Evolutionary conservation across 805 yeast species (phyloP).

Genomic region (Saturnispora gosingensis): DNA sequence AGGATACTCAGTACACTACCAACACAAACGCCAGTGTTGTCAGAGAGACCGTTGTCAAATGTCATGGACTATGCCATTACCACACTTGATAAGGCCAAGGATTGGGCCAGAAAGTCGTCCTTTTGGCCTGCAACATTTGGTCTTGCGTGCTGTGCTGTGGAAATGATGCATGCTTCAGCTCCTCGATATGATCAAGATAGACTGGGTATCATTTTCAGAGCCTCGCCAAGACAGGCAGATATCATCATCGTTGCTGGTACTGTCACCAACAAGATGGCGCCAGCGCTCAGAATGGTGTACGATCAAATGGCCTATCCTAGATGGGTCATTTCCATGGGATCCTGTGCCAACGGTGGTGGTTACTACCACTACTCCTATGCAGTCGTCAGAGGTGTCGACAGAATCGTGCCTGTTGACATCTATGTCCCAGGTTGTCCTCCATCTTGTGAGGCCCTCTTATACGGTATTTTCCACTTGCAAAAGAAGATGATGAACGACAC

Average conservation of each 20-base stretch:
- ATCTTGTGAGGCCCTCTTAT: slow-evolving; percentile 82
- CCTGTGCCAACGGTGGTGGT: slow-evolving; percentile 92
- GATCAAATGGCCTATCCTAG: slow-evolving; percentile 94
- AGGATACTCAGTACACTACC: slow-evolving; percentile 40
- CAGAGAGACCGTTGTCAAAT: slow-evolving; percentile 48
- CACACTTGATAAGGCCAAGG: slow-evolving; percentile 69
- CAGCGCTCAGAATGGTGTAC: slow-evolving; percentile 84
- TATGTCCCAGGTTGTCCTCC: slow-evolving; percentile 95
- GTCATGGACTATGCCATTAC: slow-evolving; percentile 77
- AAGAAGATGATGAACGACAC: slow-evolving; percentile 81
- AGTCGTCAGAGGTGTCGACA: slow-evolving; percentile 84
- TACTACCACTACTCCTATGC: slow-evolving; percentile 84
- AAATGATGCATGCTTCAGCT: slow-evolving; percentile 89
- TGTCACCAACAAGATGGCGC: slow-evolving; percentile 87
- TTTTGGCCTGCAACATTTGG: slow-evolving; percentile 94
- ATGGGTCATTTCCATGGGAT: slow-evolving; percentile 93
- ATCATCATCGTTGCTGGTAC: slow-evolving; percentile 91
- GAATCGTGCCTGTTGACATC: slow-evolving; percentile 81
- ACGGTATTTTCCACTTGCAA: slow-evolving; percentile 81
- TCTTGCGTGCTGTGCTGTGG: slow-evolving; percentile 88
- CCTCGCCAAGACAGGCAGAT: slow-evolving; percentile 88
- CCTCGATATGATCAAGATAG: slow-evolving; percentile 91
- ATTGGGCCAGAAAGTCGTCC: slow-evolving; percentile 87
- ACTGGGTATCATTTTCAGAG: slow-evolving; percentile 86
- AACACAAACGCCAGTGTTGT: slow-evolving; percentile 61